Base-by-base conservation (phyloP, 2,329 filamentous ascomycete genomes). In the Colletotrichum liriopes region DNA sequence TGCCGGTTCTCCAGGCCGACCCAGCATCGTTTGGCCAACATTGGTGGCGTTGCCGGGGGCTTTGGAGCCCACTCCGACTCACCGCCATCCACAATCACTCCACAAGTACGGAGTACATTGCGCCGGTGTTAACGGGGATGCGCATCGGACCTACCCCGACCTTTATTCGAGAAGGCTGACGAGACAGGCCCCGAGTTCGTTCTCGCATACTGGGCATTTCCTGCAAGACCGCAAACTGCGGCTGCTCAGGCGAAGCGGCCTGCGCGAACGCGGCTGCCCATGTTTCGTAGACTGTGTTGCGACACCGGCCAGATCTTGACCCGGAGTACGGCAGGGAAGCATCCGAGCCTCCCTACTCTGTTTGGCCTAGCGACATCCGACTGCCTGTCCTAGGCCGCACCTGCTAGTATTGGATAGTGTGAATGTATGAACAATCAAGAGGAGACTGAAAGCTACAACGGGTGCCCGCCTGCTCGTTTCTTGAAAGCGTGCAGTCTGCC, bases 61-160 rank as follows among this genome's bases (percentile, higher is more conserved):
- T 26, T 55, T 54, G 54, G 49, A 49, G 23, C 45, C 52, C 69
- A 59, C 65, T 54, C 41, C 65, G 65, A 64, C 65, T 72, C 70
- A 72, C 70, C 70, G 70, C 70, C 70, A 72, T 64, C 69, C 65
- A 63, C 35, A 69, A 58, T 54, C 41, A 47, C 63, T 47, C 35
- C 45, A 37, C 60, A 60, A 47, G 47, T 26, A 62, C 58, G 45
- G 39, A 56, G 43, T n/a, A 72, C 20, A 43, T 26, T 41, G 66
- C 59, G 70, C 54, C 60, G 55, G 54, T 70, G 59, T 62, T 59
- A 71, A 55, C 35, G 32, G 61, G 55, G 49, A 51, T 32, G 18
- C 32, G 39, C 14, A 56, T 61, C 47, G 56, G 54, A 43, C 18
- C 49, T 55, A 35, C 29, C 51, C 55, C 71, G 54, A 37, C 26